Base-by-base conservation (phyloP, 192 early-diverging fungal genomes). In the Podila clonocystis region DNA sequence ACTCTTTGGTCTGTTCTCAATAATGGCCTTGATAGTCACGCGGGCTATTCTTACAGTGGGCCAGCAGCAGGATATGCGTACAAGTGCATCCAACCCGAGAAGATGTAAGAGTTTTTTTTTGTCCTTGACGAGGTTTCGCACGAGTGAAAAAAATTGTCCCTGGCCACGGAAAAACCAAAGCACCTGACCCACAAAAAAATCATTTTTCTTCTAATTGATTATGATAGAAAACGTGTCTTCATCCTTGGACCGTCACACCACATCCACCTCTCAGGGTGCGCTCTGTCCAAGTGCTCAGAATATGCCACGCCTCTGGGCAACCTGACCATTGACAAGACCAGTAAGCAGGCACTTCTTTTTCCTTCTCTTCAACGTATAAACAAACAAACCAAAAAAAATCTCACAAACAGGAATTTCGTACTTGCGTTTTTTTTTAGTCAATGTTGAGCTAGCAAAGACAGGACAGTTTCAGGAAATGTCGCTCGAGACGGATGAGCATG, bases 191-290 rank as follows among this genome's bases (percentile, higher is more conserved):
- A 24, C 22, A 30, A 84, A 19, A 58, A 22, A 31, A 62, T 60
- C 50, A 13, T 59, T 33, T 13, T 0, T 58, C 24, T 50, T 62
- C 1, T 33, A 33, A 33, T 33, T 33, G 33, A 33, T 3, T 33
- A 6, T 38, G 28, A 13, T 79, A 91, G 91, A 45, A 83, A 93
- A 70, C 92, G 95, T 8, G 92, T 99, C 9, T 97, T 98, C 80
- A 86, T 99, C 7, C 88, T 98, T 5, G 97, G 97, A 1, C 98
- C 98, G 1, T 96, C 95, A 3, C 98, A 99, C 84, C 94, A 98
- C 65, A 85, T 91, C 48, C 95, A 95, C 57, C 71, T 99, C 33
- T 74, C 90, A 49, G 88, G 88, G 9, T 97, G 96, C 64, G 96
- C 95, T 2, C 68, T 99, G 29, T 91, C 95, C 2, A 63, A 69